These are phyloP conservation scores for Bipolaris victoriae DNA, from an alignment of 2,329 filamentous ascomycete species.

Conservation along the genomic window DNA sequence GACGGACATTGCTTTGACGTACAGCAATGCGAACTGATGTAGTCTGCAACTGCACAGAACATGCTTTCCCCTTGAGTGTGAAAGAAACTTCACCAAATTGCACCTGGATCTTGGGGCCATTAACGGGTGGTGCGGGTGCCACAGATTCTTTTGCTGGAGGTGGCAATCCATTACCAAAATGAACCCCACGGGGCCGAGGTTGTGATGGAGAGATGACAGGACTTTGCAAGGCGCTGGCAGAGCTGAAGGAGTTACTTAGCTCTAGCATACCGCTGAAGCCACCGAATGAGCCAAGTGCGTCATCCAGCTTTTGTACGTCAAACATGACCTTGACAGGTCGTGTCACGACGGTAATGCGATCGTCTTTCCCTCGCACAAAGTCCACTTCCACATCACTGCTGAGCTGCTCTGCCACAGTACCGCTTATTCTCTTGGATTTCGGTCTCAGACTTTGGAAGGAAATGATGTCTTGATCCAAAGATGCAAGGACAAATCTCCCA, in stretches of 20 bases:
- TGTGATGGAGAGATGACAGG: conserved; percentile 41
- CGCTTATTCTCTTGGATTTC: conserved; percentile 34
- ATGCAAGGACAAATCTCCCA: conserved; percentile 56
- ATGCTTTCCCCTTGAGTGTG: conserved; percentile 77
- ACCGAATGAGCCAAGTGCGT: conserved; percentile 86
- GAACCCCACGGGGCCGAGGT: conserved; percentile 57
- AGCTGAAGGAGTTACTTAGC: conserved; percentile 82
- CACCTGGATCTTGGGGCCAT: conserved; percentile 70
- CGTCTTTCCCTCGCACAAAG: conserved; percentile 38
- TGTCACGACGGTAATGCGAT: conserved; percentile 69
- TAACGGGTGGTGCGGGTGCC: conserved; percentile 16
- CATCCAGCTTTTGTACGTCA: conserved; percentile 81
- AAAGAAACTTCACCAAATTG: conserved; percentile 78
- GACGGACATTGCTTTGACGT: conserved; percentile 72
- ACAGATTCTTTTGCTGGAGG: conserved; percentile 19
- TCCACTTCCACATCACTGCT: conserved; percentile 44
- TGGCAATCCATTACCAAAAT: conserved; percentile 60
- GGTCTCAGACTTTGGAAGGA: conserved; percentile 53
- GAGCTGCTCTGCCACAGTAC: conserved; percentile 30
- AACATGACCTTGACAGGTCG: conserved; percentile 77
- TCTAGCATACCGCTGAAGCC: conserved; percentile 91
- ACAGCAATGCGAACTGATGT: conserved; percentile 83
- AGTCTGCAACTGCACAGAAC: conserved; percentile 74
- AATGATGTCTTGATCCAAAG: conserved; percentile 57
- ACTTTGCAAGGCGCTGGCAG: conserved; percentile 63